Evolutionary conservation across 179 eudicot species (phyloP), one percentile per base, ranked within the genome.

Genomic region (Beta macrorhiza): DNA sequence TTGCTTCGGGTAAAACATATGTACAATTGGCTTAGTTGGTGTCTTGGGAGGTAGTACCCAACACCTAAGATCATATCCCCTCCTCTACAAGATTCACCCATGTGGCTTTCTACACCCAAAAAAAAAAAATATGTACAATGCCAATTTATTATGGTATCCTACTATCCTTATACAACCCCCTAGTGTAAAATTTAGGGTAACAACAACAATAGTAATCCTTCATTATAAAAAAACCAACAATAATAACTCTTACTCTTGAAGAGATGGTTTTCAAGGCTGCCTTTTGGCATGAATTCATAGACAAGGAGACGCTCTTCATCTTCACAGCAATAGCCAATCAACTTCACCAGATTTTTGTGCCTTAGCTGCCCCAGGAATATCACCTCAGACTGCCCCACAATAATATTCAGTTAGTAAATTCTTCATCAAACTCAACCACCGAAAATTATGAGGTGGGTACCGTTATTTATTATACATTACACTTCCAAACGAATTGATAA

Each of bases 221-320:
- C 56, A 7, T 52, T 59, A 19, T 7, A 7, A 17, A 5, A 58
- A 56, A 12, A 61, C 14, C 69, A 58, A 1, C 7, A 56, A 14
- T 15, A 59, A 53, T 13, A 17, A 12, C 3, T 57, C 85, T 81
- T 82, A 88, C 90, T 83, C 75, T 82, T 88, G 83, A 88, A 88
- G 71, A 88, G 88, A 64, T 88, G 90, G 72, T 88, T 88, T 84
- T 88, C 90, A 32, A 88, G 83, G 90, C 90, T 88, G 80, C 90
- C 90, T 72, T 81, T 73, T 37, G 90, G 87, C 90, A 88, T 88
- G 84, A 88, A 88, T 59, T 88, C 88, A 80, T 88, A 88, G 67
- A 88, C 90, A 20, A 88, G 88, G 51, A 85, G 87, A 11, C 90
- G 81, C 42, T 88, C 88, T 82, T 85, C 90, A 8, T 88, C 90